Conservation (phyloP, 768 basidiomycete genomes). For the Panellus pusillus region DNA sequence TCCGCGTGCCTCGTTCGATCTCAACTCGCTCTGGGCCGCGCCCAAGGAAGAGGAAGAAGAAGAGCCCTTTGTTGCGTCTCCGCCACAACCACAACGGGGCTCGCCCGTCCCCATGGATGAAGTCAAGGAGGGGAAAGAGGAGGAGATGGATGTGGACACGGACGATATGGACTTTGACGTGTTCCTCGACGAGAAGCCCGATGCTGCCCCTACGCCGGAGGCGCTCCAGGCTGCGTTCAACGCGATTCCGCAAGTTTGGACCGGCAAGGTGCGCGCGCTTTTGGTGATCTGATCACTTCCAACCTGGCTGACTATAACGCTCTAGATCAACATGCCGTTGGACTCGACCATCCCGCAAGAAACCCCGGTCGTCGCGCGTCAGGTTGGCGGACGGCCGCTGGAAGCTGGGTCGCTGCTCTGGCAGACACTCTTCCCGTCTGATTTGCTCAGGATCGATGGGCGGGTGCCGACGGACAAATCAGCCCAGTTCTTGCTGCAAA, state of each 20-base stretch:
- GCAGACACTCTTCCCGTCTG: slow-evolving; percentile 73
- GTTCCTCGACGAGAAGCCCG: slow-evolving; percentile 69
- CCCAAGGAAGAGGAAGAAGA: slow-evolving; percentile 34
- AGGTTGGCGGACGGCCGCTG: slow-evolving; percentile 73
- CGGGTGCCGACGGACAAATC: slow-evolving; percentile 80
- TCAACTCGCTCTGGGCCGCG: slow-evolving; percentile 70
- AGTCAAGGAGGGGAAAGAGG: slow-evolving; percentile 37
- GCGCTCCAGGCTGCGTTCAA: slow-evolving; percentile 53
- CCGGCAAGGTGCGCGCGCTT: slow-evolving; percentile 58
- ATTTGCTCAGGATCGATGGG: slow-evolving; percentile 75
- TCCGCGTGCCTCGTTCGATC: slow-evolving; percentile 62
- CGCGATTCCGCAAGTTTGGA: slow-evolving; percentile 65
- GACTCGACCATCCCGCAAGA: slow-evolving; percentile 71
- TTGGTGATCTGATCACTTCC: neutral
- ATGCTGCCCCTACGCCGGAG: slow-evolving; percentile 35
- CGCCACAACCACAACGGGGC: slow-evolving; percentile 23
- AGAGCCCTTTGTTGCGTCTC: slow-evolving; percentile 8
- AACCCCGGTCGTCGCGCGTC: slow-evolving; percentile 67
- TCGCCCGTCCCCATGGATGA: slow-evolving; percentile 27
- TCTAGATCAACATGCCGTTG: slow-evolving; percentile 76
- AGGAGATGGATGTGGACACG: slow-evolving; percentile 49
- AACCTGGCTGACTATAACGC: too few relatives aligned
- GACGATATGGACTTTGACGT: slow-evolving; percentile 87
- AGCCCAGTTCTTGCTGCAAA: slow-evolving; percentile 75
- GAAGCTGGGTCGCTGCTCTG: slow-evolving; percentile 62